Evolutionary conservation across 495 filamentous ascomycete genomes (phyloP), one percentile per base, ranked within the genome.

Genomic region (Letharia lupina): DNA sequence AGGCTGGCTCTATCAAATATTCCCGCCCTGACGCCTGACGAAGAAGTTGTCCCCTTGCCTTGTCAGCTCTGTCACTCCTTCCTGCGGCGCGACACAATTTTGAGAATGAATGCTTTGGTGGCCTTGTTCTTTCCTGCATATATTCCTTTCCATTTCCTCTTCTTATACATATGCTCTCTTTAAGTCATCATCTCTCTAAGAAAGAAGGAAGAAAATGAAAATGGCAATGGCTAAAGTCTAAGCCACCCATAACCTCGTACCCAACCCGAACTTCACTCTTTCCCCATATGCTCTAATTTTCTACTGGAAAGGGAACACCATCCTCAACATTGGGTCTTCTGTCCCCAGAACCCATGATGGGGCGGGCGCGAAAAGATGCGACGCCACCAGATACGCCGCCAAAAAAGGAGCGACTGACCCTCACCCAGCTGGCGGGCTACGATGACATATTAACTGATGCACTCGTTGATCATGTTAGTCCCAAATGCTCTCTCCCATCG

Each of bases 391-490:
- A 70, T 28, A 64, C 54, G 20, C 45, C 60, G 16, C 61, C 70
- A 6, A 73, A 71, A 37, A 71, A 70, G 76, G 84, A 89, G 67
- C 87, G 85, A 70, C 79, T 98, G 68, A 96, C 91, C 16, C 79
- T 97, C 65, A 84, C 84, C 48, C 92, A 96, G 78, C 79, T 99
- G 66, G 87, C 91, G 39, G 88, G 88, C 64, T 97, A 97, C 79
- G 94, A 99, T 77, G 94, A 99, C 75, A 86, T 99, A 70, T 82
- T 96, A 68, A 98, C 94, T 0, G 95, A 99, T 86, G 88, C 89
- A 65, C 87, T 99, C 44, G 86, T 99, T 52, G 94, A 99, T 77
- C 90, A 90, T 76, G 94, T 97, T 82, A 74, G 90, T 81, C 37
- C 52, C 68, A 68, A 23, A 28, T 59, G 31, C 61, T n/a, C 66